These are phyloP conservation scores for Verticillium longisporum DNA, from an alignment of 2,329 filamentous ascomycete genomes.

Conservation along the genomic window DNA sequence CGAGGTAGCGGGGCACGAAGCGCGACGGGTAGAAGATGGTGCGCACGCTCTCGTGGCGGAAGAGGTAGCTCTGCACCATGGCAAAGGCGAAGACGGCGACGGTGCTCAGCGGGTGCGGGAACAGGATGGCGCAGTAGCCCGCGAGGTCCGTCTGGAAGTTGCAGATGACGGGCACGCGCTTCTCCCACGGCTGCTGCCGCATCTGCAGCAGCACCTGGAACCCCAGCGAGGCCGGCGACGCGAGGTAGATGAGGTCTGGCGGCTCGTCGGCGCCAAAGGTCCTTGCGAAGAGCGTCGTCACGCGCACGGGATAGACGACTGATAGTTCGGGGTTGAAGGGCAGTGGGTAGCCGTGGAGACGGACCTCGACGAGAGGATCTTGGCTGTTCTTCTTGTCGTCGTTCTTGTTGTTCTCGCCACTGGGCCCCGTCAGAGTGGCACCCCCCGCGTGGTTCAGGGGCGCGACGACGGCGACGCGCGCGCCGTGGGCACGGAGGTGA, in stretches of 20 bases:
- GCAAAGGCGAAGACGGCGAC: constrained; percentile 57
- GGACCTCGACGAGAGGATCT: constrained; percentile 37
- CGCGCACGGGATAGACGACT: constrained; percentile 61
- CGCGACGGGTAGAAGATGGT: constrained; percentile 64
- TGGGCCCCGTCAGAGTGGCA: constrained; percentile 33
- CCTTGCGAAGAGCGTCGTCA: constrained; percentile 52
- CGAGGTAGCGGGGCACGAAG: constrained; percentile 56
- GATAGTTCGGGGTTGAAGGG: constrained; percentile 68
- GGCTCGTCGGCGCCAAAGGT: constrained; percentile 45
- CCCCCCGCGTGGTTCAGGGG: constrained; percentile 50
- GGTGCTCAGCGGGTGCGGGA: constrained; percentile 53
- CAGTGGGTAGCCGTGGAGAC: constrained; percentile 57
- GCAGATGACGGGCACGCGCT: constrained; percentile 53
- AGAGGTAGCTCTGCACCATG: constrained; percentile 59
- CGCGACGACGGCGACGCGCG: constrained; percentile 59
- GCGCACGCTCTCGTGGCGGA: constrained; percentile 52
- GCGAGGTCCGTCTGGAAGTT: constrained; percentile 69
- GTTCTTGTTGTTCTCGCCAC: neutral
- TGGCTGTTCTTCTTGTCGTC: constrained; percentile 18
- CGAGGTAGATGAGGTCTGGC: constrained; percentile 64
- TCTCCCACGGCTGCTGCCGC: constrained; percentile 46
- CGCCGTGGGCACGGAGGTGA: constrained; percentile 58
- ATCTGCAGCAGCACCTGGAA: constrained; percentile 67
- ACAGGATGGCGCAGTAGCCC: constrained; percentile 63
- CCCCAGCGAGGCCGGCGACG: constrained; percentile 61